Base-by-base conservation (phyloP, 768 basidiomycete species). In the Phlegmacium glaucopus region DNA sequence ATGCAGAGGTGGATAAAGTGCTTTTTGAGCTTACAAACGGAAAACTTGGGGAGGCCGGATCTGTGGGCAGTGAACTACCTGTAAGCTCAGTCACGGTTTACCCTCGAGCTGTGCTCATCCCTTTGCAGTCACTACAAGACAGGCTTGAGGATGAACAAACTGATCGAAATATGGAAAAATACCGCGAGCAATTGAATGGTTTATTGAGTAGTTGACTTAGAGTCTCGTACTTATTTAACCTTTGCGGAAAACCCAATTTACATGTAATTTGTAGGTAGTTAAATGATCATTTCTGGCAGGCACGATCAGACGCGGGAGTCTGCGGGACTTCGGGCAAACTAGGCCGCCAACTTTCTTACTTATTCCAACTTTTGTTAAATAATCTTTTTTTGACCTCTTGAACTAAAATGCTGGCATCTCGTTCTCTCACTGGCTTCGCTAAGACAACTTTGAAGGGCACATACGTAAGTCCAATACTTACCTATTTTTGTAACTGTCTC, bases 1-100 rank as follows among this genome's bases (percentile, higher is more conserved):
- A 97, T 58, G 91, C 83, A 9, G 96, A 99, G 63, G 91, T 99
- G 9, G 96, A 99, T 62, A 96, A 94, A 63, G 90, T 99, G 11
- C 64, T 99, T 32, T 97, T 87, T 57, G 94, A 97, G 47, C 75
- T 99, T 50, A 99, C 96, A 8, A 85, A 97, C 53, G 96, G 94
- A 45, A 95, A 95, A 68, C 74, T 96, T n/a, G 94, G 94, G 6
- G 80, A 87, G 61, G 89, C 82, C 37, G 90, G 90, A 10, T 64
- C 78, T 18, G 90, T 86, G 42, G 77, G 77, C 30, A 79, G 75
- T 27, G 86, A 84, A 42, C 61, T 89, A 54, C 93, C 91, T 32
- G 93, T 94, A 65, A 61, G 88, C 34, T 17, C 13, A 39, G 27
- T 25, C 9, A 16, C 11, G 73, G 42, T 1, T 29, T 25, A 52